Evolutionary conservation across 495 filamentous ascomycete species (phyloP), one percentile per base, ranked within the genome.

Genomic region (Bryoglossum gracile): DNA sequence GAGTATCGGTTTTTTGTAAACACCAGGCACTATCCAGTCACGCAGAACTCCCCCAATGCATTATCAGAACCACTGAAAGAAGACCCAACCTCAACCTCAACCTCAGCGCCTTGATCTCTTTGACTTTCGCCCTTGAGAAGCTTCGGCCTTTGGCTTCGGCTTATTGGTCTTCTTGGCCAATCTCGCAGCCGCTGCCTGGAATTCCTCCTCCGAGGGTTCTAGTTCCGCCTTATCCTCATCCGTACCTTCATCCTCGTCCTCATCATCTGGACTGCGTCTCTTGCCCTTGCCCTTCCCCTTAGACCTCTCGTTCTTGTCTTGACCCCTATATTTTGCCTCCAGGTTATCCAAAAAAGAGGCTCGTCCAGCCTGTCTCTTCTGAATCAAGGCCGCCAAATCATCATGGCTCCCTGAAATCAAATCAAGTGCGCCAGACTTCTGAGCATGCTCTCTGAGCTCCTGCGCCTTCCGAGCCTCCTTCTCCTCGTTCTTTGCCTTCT

Each of bases 391-490:
- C 17, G 70, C 70, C 25, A 86, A 67, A 73, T 76, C 51, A 69
- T 60, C 46, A 65, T 72, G 4, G 65, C 63, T 41, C 30, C 55
- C 65, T 41, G 72, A 68, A 60, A 71, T 67, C 14, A 55, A 56
- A 39, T 59, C 62, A 53, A 68, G 68, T 23, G 47, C 59, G n/a
- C 60, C 71, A 54, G 72, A 77, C 24, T 78, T 53, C 61, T 74
- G 72, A 40, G 80, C 78, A 54, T 85, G 70, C 9, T 82, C 73
- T 1, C 85, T 83, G 19, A 90, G 55, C 56, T 86, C 76, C 70
- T 84, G 82, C 3, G 81, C 83, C 23, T 80, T 61, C 54, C 79
- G 76, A 0, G 86, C 87, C 64, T 92, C 88, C 37, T 75, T 70
- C 0, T 71, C 78, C 64, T 95, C 84, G 32, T 73, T 70, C 57